Evolutionary conservation across 768 basidiomycete genomes (phyloP), one percentile per base, ranked within the genome.

Genomic region (Amanita muscaria): DNA sequence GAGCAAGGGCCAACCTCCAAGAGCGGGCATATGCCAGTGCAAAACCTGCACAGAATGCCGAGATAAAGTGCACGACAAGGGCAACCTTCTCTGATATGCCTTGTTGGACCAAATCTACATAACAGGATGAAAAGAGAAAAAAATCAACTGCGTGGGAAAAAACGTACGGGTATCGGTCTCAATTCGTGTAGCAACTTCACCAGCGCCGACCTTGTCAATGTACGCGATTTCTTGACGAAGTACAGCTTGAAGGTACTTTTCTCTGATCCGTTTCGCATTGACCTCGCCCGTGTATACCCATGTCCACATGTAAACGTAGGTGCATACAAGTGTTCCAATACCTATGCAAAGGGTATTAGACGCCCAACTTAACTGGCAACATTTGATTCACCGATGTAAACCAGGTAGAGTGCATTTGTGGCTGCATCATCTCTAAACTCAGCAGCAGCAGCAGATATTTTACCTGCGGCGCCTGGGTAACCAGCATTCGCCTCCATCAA

Each of bases 61-160:
- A 53, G 7, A 83, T 27, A 59, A 83, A 88, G 57, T 67, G 75
- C 44, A 77, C 69, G 5, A 73, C 70, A 29, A 89, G 62, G 0
- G 87, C 77, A 6, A 92, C 81, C 59, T 94, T 94, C 63, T 97
- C 92, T 0, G 83, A 86, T 2, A 86, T 88, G n/a, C 89, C 92
- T 61, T 89, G 84, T 55, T 94, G 92, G 2, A 97, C 80, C 33
- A 94, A 63, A 66, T 94, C 85, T 88, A 29, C 27, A 31, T 30
- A 3, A 14, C n/a, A 8, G 49, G 11, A 29, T 11, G 5, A 42
- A 9, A 25, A 19, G 16, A 24, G n/a, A n/a, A n/a, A 40, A 14
- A n/a, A n/a, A n/a, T n/a, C n/a, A n/a, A n/a, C n/a, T n/a, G n/a
- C n/a, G n/a, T n/a, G n/a, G n/a, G n/a, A n/a, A n/a, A n/a, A n/a